These are phyloP conservation scores for Botrytis sinoallii DNA, from an alignment of 2,329 filamentous ascomycete genomes.

Conservation along the genomic window DNA sequence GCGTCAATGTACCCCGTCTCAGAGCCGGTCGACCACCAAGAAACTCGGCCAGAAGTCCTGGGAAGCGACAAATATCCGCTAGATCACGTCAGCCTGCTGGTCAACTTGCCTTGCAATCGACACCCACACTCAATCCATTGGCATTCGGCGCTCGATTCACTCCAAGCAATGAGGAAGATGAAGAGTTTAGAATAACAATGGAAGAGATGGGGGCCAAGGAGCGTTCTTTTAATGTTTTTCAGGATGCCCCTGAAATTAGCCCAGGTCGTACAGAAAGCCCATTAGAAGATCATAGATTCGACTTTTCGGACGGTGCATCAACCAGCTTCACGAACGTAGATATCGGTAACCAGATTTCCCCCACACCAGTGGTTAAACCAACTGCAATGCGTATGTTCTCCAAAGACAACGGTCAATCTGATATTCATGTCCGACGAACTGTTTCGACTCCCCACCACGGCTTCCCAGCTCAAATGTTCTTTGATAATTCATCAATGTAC, in stretches of 20 bases:
- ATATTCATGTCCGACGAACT: constrained; percentile 26
- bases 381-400: constrained; percentile 25
- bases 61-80: constrained; percentile 23
- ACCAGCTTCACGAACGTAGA: constrained; percentile 23
- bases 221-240: constrained; percentile 33
- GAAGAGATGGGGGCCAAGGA: constrained; percentile 33
- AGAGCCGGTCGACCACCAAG: constrained; percentile 23
- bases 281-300: constrained; percentile 36
- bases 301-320: constrained; percentile 31
- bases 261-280: constrained; percentile 36
- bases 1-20: constrained; percentile 31
- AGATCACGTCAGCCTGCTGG: constrained; percentile 16
- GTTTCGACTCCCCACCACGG: constrained; percentile 26
- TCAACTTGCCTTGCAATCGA: constrained; percentile 21
- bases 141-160: constrained; percentile 26
- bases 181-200: constrained; percentile 36
- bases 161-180: constrained; percentile 34
- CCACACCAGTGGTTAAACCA: constrained; percentile 31
- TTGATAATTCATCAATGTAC: constrained; percentile 26
- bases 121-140: constrained; percentile 30
- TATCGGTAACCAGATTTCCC: constrained; percentile 26
- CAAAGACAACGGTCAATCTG: constrained; percentile 31
- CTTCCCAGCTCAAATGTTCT: constrained; percentile 32
- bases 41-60: constrained; percentile 23
- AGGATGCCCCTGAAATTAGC: constrained; percentile 34